phyloP scores from a whole-genome alignment of 306 rosid genomes.

The Ammopiptanthus mongolicus region DNA sequence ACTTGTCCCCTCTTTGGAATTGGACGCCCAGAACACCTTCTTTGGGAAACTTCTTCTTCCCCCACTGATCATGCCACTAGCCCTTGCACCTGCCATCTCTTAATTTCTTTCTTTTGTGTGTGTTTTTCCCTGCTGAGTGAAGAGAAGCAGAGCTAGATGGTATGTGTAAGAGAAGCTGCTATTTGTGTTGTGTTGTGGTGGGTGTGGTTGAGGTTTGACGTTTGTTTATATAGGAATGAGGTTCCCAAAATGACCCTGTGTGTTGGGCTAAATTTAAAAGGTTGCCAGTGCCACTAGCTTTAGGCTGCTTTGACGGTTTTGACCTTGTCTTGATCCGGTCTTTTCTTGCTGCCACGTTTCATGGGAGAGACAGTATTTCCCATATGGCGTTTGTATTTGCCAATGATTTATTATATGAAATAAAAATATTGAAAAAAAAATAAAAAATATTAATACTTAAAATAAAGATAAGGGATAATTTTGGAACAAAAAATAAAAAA shows the following conservation, averaged over 20 bases:
- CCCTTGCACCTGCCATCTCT: conserved; percentile 34
- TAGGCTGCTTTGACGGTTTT: conserved; percentile 7
- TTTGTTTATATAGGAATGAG: background rate
- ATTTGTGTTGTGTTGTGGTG: background rate
- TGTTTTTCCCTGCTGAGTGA: background rate
- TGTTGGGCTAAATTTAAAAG: background rate
- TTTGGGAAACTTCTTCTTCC: conserved; percentile 24
- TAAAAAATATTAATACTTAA: too few species aligned
- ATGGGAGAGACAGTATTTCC: too few species aligned
- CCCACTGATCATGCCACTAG: conserved; percentile 23
- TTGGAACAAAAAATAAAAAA: too few species aligned
- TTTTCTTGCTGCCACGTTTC: background rate
- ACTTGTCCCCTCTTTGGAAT: conserved; percentile 75
- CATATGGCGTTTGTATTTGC: too few species aligned
- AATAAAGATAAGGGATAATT: too few species aligned
- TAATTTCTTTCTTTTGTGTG: background rate
- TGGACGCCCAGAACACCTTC: conserved; percentile 36
- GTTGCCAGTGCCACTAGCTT: conserved; percentile 11
- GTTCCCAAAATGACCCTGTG: background rate
- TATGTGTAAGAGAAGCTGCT: background rate
- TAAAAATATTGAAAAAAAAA: too few species aligned
- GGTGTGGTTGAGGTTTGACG: background rate
- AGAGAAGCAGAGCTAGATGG: background rate
- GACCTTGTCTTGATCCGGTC: conserved; percentile 2
- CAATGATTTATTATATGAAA: too few species aligned